A percentile compares a stretch with the other conserved stretches of the same genome.
Conservation (phyloP, 179 eudicot genomes). For the Silene coronaria region DNA sequence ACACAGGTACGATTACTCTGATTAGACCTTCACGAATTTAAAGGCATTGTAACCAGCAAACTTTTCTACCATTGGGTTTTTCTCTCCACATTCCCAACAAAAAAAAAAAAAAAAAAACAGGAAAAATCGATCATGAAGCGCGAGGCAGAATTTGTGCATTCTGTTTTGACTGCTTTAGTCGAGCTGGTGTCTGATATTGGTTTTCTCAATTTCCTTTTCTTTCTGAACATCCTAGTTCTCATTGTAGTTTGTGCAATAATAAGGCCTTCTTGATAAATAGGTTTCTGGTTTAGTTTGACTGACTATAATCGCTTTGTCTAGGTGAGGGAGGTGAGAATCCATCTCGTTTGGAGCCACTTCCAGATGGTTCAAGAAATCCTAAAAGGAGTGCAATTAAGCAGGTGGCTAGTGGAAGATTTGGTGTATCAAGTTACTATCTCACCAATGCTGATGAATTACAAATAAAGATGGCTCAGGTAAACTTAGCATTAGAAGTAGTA, state of each 20-base stretch:
- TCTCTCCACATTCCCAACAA: too few relatives aligned
- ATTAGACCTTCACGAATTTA: background rate
- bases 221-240: background rate
- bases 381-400: conserved; percentile 95
- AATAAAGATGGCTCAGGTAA: conserved; percentile 99
- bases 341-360: conserved; percentile 82
- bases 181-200: too few relatives aligned
- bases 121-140: too few relatives aligned
- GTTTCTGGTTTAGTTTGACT: background rate
- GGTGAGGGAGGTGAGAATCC: conserved; percentile 99
- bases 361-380: conserved; percentile 87
- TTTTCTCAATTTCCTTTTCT: background rate
- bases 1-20: conserved; percentile 54
- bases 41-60: background rate
- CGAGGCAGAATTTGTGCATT: too few relatives aligned
- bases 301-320: conserved; percentile 23
- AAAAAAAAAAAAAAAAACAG: too few relatives aligned
- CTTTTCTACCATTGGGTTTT: too few relatives aligned
- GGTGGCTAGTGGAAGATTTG: conserved; percentile 99
- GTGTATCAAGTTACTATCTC: conserved; percentile 92
- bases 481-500: conserved; percentile 11
- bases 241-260: background rate
- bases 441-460: conserved; percentile 98
- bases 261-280: background rate
- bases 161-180: too few relatives aligned